Evolutionary conservation across 805 yeast genomes (phyloP).

Genomic region (Kazachstania kunashirensis): DNA sequence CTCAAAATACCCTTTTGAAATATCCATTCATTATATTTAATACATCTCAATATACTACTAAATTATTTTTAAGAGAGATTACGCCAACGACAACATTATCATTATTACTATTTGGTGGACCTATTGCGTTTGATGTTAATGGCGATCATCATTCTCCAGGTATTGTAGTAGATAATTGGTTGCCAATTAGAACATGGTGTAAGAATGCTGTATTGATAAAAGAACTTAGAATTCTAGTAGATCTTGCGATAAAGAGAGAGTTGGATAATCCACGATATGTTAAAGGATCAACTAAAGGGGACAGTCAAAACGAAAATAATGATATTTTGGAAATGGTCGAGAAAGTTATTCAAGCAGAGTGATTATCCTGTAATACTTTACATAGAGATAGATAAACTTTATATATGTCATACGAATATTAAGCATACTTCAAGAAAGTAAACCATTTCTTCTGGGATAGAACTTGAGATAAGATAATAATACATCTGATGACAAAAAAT

Average conservation of each 20-base stretch:
- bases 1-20: slow-evolving; percentile 31
- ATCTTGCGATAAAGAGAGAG: slow-evolving; percentile 53
- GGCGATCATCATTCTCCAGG: slow-evolving; percentile 62
- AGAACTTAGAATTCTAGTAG: slow-evolving; percentile 55
- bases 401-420: too few species aligned
- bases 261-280: slow-evolving; percentile 38
- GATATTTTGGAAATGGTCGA: slow-evolving; percentile 36
- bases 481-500: too few species aligned
- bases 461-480: too few species aligned
- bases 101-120: slow-evolving; percentile 74
- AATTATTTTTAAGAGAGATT: slow-evolving; percentile 59
- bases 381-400: too few species aligned
- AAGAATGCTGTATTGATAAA: slow-evolving; percentile 82
- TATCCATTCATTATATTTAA: slow-evolving; percentile 56
- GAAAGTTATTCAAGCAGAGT: slow-evolving; percentile 1
- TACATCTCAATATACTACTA: slow-evolving; percentile 52
- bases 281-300: too few species aligned
- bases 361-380: too few species aligned
- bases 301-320: slow-evolving; percentile 25
- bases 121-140: slow-evolving; percentile 46
- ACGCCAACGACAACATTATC: slow-evolving; percentile 74
- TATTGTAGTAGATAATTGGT: slow-evolving; percentile 77
- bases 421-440: too few species aligned
- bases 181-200: slow-evolving; percentile 87
- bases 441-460: too few species aligned